Conservation (phyloP, 108 stramenopile genomes). For the Skeletonema tropicum region DNA sequence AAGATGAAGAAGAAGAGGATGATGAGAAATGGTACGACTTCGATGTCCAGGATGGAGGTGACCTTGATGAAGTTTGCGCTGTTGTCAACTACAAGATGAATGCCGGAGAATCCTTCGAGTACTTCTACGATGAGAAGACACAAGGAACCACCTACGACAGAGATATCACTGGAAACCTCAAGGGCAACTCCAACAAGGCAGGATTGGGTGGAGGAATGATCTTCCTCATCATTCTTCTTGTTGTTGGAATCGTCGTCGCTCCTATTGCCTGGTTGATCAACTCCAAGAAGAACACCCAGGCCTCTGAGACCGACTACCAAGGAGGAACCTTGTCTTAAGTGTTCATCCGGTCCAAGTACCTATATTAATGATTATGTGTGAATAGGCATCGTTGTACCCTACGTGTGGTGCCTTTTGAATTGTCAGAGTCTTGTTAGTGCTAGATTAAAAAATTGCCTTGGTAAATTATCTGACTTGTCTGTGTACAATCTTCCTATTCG, state of each 20-base stretch:
- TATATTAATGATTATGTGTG: not conserved
- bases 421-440: too few relatives aligned
- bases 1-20: constrained; percentile 1
- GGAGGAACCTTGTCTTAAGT: constrained; percentile 6
- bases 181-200: not conserved
- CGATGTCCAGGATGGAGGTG: constrained; percentile 30
- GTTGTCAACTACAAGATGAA: constrained; percentile 18
- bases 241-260: not conserved
- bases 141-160: constrained; percentile 34
- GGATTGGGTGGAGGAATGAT: not conserved
- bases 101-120: not conserved
- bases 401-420: too few relatives aligned
- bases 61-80: constrained; percentile 34
- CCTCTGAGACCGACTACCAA: constrained; percentile 3
- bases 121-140: constrained; percentile 30
- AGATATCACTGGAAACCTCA: not conserved
- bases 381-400: not conserved
- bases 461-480: too few relatives aligned
- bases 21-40: constrained; percentile 37
- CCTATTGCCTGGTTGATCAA: constrained; percentile 1
- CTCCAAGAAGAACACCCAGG: constrained; percentile 1
- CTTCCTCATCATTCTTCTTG: not conserved
- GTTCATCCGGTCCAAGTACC: not conserved
- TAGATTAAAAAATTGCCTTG: too few relatives aligned
- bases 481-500: too few relatives aligned